Evolutionary conservation across 1,139 yeast genomes (phyloP), one percentile per base, ranked within the genome.

Genomic region (Entelexis paramagnoliae): DNA sequence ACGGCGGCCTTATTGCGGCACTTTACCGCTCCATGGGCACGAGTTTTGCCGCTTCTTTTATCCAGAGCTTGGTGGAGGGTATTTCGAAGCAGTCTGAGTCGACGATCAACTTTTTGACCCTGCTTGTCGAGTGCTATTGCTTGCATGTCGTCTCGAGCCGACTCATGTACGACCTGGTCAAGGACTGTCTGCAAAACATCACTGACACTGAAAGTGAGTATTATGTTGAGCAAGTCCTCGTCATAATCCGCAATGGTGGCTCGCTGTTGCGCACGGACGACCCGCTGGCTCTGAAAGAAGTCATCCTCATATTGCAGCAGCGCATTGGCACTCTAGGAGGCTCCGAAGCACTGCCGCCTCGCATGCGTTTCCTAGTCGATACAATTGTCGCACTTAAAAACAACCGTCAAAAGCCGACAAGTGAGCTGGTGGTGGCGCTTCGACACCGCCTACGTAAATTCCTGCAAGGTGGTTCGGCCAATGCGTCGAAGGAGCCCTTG

Each of bases 191-290:
- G 34, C 62, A 65, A 4, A 36, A 47, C 7, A 46, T 47, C 6
- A 34, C 33, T n/a, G 16, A 43, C 20, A 35, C 74, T 76, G 55
- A 96, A 87, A 34, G 39, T 1, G 19, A 32, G 66, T 60, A 69
- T 24, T 82, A 84, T 58, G 86, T 95, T 1, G 97, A 89, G 60
- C 68, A 86, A 33, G 71, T 93, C 50, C 71, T 91, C 50, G 76
- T 82, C 58, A 72, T 91, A 24, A 72, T 91, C 22, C 76, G 84
- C 49, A 79, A 79, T 39, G 79, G 89, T 6, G 99, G 98, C 43
- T 77, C 81, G 17, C 88, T 86, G 63, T 77, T 93, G 68, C 78
- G 98, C 61, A 71, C 85, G 2, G 98, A 93, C 63, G 98, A 91
- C 65, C 95, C 97, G 1, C 68, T 77, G 8, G 82, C 96, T 0